phyloP scores from a whole-genome alignment of 495 filamentous ascomycete genomes.

The Trypethelium eluteriae region DNA sequence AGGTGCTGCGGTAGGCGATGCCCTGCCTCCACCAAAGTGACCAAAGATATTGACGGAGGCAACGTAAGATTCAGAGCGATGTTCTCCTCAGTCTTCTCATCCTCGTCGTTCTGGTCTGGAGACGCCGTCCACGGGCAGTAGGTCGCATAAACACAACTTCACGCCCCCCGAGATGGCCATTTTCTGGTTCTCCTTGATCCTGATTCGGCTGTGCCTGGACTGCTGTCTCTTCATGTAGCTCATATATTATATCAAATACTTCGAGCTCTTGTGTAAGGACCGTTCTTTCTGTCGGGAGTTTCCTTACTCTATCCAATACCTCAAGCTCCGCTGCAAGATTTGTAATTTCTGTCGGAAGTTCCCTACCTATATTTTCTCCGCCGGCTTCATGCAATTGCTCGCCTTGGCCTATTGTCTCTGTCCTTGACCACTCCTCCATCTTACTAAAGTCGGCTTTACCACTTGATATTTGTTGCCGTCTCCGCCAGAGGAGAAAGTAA shows the following conservation, averaged over 20 bases:
- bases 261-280: background rate
- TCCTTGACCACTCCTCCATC: background rate
- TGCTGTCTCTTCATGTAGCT: background rate
- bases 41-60: too few species aligned
- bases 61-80: too few species aligned
- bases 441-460: background rate
- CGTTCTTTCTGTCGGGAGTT: background rate
- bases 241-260: background rate
- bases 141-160: too few species aligned
- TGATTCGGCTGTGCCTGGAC: too few species aligned
- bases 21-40: too few species aligned
- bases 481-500: background rate
- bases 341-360: background rate
- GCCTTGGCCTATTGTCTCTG: background rate
- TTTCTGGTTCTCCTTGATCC: too few species aligned
- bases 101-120: too few species aligned
- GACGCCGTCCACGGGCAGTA: too few species aligned
- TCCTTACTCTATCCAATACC: background rate
- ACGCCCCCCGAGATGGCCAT: too few species aligned
- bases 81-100: too few species aligned
- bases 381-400: background rate
- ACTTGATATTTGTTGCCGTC: background rate
- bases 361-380: background rate
- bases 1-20: too few species aligned
- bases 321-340: background rate